Base-by-base conservation (phyloP, 352 stramenopile species). In the Globisporangium orthogonon region DNA sequence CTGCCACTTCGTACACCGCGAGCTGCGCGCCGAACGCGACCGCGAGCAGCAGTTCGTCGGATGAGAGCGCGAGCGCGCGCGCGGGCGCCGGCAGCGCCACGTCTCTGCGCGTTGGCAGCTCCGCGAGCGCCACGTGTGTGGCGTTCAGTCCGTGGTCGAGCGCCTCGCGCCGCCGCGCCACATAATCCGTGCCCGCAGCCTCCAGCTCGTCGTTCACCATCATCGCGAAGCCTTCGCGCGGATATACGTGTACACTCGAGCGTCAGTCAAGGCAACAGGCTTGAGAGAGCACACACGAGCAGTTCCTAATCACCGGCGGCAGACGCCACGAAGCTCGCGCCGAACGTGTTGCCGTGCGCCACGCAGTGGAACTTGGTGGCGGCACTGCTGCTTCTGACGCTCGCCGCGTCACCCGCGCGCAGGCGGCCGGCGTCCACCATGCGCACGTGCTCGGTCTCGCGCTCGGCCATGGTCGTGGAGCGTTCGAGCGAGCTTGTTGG, bases 391-490 rank as follows among this genome's bases (percentile, higher is more conserved):
- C 9, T 49, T 29, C 41, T 66, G 23, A 64, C 44, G 28, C 66
- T 57, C 54, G 67, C 69, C 46, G 67, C 54, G 63, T 77, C 80
- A n/a, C 57, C 60, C 7, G 78, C 51, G 54, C 65, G 67, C 52
- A 87, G 64, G 45, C 76, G 74, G 23, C 82, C 82, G 18, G 74
- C 76, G 54, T 88, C 77, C 52, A 91, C 57, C 71, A 91, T 78
- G 69, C 82, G 82, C 52, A 91, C 82, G 56, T 91, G 78, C 58
- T 91, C 82, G 28, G 75, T 78, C 65, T 86, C 82, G 53, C 71
- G 57, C 73, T 83, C 73, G 62, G 63, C 61, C 40, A 52, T 60
- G 14, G 28, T 55, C 14, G 17, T 56, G n/a, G 13, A 53, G 41
- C 46, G 35, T 14, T 11, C 4, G 9, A 37, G 33, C 6, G 10